phyloP scores from a whole-genome alignment of 345 rosid species.

The Garcia nutans region DNA sequence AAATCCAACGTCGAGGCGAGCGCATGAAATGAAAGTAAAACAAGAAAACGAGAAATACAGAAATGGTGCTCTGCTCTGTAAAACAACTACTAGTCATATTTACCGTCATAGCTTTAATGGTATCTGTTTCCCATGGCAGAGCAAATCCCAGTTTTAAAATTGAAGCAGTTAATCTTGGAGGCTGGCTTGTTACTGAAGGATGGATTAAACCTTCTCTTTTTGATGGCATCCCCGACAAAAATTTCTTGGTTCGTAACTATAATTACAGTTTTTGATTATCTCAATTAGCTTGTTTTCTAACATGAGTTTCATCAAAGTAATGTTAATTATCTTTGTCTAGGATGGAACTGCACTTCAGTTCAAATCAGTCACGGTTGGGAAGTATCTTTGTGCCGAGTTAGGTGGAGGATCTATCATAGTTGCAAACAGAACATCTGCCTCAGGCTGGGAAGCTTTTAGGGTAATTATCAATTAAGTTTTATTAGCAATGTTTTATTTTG shows the following conservation, averaged over 20 bases:
- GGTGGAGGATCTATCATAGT: constrained; percentile 60
- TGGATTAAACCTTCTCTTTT: constrained; percentile 72
- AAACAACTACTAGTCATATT: constrained; percentile 13
- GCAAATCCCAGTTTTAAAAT: constrained; percentile 18
- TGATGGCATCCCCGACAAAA: constrained; percentile 57
- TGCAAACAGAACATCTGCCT: constrained; percentile 48
- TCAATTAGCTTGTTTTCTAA: neutral
- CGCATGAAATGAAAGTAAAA: too few relatives aligned
- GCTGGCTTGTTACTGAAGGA: constrained; percentile 71
- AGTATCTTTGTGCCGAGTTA: constrained; percentile 49
- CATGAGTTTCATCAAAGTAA: neutral
- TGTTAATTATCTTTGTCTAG: constrained; percentile 19
- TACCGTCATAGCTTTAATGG: neutral
- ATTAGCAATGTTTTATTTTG: too few relatives aligned
- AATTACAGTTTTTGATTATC: neutral
- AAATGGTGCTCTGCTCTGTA: constrained; percentile 12
- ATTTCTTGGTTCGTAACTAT: constrained; percentile 45
- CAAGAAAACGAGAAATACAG: neutral
- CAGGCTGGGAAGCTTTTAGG: constrained; percentile 62
- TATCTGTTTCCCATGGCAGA: constrained; percentile 23
- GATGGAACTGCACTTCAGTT: constrained; percentile 60
- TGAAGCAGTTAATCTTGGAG: constrained; percentile 66
- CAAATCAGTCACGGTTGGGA: constrained; percentile 49
- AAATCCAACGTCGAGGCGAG: too few relatives aligned
- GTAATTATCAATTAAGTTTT: constrained; percentile 21